Percentiles rank a stretch among this genome's conserved stretches.
phyloP scores from a whole-genome alignment of 2,329 filamentous ascomycete genomes.

The Curvularia spicifera region DNA sequence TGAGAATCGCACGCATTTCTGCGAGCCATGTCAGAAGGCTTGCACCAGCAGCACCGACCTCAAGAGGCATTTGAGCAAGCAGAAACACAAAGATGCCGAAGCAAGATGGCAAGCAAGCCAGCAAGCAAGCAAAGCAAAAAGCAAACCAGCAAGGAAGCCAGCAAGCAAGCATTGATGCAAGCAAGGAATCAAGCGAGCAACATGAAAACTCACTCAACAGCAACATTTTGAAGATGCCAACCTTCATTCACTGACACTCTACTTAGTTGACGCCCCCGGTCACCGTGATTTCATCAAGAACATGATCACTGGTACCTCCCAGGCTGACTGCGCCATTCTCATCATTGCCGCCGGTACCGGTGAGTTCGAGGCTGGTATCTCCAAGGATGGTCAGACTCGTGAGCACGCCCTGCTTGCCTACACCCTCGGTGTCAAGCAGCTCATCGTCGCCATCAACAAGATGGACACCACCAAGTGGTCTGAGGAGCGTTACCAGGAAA shows the following conservation, averaged over 20 bases:
- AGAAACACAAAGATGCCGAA: not conserved
- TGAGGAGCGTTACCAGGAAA: conserved; percentile 95
- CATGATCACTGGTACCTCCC: conserved; percentile 99
- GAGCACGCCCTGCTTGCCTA: conserved; percentile 99
- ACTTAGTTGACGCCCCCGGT: conserved; percentile 76
- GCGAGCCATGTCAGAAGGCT: not conserved
- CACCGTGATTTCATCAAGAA: conserved; percentile 99
- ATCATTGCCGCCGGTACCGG: conserved; percentile 99
- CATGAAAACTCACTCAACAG: too few species aligned
- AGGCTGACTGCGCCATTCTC: conserved; percentile 99
- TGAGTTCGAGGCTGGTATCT: conserved; percentile 99
- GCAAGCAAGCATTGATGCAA: too few species aligned
- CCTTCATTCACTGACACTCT: conserved; percentile 14
- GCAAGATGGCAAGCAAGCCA: not conserved
- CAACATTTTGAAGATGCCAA: too few species aligned
- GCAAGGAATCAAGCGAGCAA: too few species aligned
- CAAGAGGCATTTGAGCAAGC: not conserved
- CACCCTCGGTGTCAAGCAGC: conserved; percentile 99
- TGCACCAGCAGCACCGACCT: not conserved
- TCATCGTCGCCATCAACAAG: conserved; percentile 99
- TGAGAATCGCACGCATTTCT: not conserved
- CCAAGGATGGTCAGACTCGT: conserved; percentile 99
- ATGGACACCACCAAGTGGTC: conserved; percentile 99
- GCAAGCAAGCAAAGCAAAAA: too few species aligned
- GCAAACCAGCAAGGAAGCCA: too few species aligned